These are phyloP conservation scores for Berkeleyomyces rouxiae DNA, from an alignment of 2,329 filamentous ascomycete genomes.

Conservation along the genomic window DNA sequence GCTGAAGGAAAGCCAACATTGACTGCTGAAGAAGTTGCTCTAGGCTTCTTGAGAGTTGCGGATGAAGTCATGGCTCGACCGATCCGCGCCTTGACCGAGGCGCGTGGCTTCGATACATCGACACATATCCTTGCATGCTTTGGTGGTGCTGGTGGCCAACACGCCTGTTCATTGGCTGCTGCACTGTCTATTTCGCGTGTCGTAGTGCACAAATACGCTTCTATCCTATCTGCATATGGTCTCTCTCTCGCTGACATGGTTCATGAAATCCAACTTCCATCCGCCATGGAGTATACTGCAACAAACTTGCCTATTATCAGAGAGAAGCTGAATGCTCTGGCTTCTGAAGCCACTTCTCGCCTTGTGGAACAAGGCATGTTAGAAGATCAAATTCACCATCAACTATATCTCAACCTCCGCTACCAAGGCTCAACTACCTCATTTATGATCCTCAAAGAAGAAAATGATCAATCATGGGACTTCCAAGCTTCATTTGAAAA, in stretches of 20 bases:
- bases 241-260: conserved; percentile 91
- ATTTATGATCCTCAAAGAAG: conserved; percentile 70
- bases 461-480: conserved; percentile 53
- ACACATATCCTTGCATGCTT: conserved; percentile 85
- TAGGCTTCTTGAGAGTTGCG: conserved; percentile 76
- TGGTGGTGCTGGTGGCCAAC: conserved; percentile 79
- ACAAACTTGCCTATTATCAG: conserved; percentile 46
- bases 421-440: conserved; percentile 84
- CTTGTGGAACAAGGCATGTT: conserved; percentile 66
- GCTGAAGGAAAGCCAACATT: conserved; percentile 52
- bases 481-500: conserved; percentile 73
- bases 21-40: conserved; percentile 69
- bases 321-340: conserved; percentile 62
- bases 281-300: conserved; percentile 38
- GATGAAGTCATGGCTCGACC: conserved; percentile 86
- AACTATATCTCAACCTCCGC: conserved; percentile 87
- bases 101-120: conserved; percentile 79
- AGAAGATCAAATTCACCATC: conserved; percentile 58
- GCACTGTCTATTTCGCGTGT: conserved; percentile 74
- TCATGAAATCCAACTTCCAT: conserved; percentile 72
- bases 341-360: conserved; percentile 51
- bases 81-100: conserved; percentile 79
- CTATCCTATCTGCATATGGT: conserved; percentile 76
- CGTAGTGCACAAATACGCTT: conserved; percentile 73
- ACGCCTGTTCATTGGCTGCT: conserved; percentile 79